Evolutionary conservation across 257 asterid species (phyloP), one percentile per base, ranked within the genome.

Genomic region (Verbena officinalis): DNA sequence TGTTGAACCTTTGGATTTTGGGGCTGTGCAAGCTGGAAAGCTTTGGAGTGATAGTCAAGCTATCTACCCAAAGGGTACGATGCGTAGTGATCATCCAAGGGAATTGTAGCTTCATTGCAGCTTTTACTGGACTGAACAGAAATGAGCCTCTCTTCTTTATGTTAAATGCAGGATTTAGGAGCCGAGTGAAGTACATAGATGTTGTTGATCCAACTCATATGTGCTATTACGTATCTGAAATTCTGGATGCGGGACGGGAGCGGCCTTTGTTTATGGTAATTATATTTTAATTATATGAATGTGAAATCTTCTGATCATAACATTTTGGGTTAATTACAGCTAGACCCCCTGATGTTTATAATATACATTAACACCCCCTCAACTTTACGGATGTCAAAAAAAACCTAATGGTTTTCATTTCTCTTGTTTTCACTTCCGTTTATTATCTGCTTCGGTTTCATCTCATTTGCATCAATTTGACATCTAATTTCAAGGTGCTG

Each of bases 241-340:
- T 87, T 73, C 62, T 84, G 72, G 95, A 87, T 69, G 83, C 79
- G 14, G 88, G 90, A 73, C 81, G 84, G 49, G 85, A 82, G 45
- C 80, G 85, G 43, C 95, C 95, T 33, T 62, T 84, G 43, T 87
- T 87, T 62, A 84, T 84, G 95, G 95, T 87, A 78, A 61, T 70
- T 66, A 11, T 55, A 7, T 1, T 12, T 24, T 20, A 15, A 21
- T 36, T 34, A 33, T 22, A 6, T 52, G 15, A 20, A 53, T 46
- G 2, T 44, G 13, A 24, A 22, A 44, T 15, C 23, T 23, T 59
- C 24, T 59, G 38, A 31, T 20, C 21, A 45, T 27, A 27, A 27
- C 5, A 5, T 27, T 27, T 27, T 27, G 2, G 33, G 33, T 27
- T n/a, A n/a, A n/a, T n/a, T n/a, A n/a, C n/a, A n/a, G n/a, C n/a